Evolutionary conservation across 305 asterid genomes (phyloP), one percentile per base, ranked within the genome.

Genomic region (Ilex paraguariensis): DNA sequence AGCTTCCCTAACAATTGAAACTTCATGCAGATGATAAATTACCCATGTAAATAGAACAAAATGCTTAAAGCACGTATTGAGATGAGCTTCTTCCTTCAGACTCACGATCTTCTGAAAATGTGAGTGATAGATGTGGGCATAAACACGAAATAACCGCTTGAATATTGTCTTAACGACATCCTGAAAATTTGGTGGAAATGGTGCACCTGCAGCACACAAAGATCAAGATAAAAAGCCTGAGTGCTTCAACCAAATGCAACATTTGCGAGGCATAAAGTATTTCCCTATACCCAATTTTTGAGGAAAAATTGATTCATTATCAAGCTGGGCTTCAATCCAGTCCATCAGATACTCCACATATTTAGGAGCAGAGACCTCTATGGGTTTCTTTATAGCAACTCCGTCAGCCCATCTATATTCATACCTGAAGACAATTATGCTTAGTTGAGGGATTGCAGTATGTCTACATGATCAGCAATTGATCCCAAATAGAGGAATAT

Each of bases 341-440:
- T 74, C 79, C 84, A 79, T 75, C 56, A 81, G 62, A 61, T 71
- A 79, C 8, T 86, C 90, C 3, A 83, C 82, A 58, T 83, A 86
- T 60, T 77, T 70, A 7, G 80, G 87, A 70, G 90, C 90, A 50
- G 90, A 83, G 57, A 83, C 86, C 62, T 63, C 76, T 5, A 83
- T 73, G 0, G 89, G 89, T 58, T 67, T 82, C 84, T 74, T 82
- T 59, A 85, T 68, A 62, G 69, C 73, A 21, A 80, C 74, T 60
- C 89, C 89, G 31, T 85, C 93, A 12, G 89, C 89, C 93, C 93
- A 85, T 66, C 87, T 75, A 60, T 82, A 85, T 73, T 81, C 89
- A 42, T 78, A 85, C 75, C 85, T 85, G 72, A 28, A 42, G 30
- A 15, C 66, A 49, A 15, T 21, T 13, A 50, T 15, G 6, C 17